These are phyloP conservation scores for Suillus bovinus DNA, from an alignment of 768 basidiomycete genomes.

Conservation along the genomic window DNA sequence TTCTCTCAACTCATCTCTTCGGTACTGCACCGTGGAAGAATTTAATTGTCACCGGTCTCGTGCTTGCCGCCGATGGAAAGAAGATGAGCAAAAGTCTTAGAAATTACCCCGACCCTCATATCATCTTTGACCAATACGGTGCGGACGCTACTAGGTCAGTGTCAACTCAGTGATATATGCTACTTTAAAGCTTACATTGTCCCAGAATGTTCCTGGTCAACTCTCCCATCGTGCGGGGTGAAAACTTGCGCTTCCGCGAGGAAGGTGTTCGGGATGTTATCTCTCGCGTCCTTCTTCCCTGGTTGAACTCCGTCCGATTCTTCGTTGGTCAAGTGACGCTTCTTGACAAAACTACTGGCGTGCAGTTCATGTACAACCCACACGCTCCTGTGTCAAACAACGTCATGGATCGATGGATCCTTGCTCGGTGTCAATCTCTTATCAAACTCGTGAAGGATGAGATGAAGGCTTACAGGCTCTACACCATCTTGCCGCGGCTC, in stretches of 20 bases:
- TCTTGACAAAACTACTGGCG: constrained; percentile 75
- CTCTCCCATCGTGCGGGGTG: constrained; percentile 96
- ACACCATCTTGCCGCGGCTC: constrained; percentile 95
- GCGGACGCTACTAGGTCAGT: constrained; percentile 89
- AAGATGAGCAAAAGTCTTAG: constrained; percentile 99
- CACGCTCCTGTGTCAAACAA: constrained; percentile 82
- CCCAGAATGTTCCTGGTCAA: constrained; percentile 96
- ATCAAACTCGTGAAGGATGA: constrained; percentile 90
- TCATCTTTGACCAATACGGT: constrained; percentile 88
- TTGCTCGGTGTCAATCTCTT: constrained; percentile 96
- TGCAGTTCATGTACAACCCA: constrained; percentile 85
- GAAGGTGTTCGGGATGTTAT: constrained; percentile 97
- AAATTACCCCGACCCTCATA: constrained; percentile 95
- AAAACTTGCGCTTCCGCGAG: constrained; percentile 97
- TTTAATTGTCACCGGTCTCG: constrained; percentile 92
- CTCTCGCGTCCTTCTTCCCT: constrained; percentile 93
- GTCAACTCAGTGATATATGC: not conserved
- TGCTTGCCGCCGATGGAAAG: constrained; percentile 95
- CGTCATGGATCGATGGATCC: constrained; percentile 99
- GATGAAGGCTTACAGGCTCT: constrained; percentile 97
- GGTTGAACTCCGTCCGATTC: constrained; percentile 99
- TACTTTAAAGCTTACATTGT: not conserved
- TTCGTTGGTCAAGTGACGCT: constrained; percentile 94
- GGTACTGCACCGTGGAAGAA: constrained; percentile 97
- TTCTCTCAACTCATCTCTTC: constrained; percentile 94